Base-by-base conservation (phyloP, 148 eudicot species). In the Silene latifolia region DNA sequence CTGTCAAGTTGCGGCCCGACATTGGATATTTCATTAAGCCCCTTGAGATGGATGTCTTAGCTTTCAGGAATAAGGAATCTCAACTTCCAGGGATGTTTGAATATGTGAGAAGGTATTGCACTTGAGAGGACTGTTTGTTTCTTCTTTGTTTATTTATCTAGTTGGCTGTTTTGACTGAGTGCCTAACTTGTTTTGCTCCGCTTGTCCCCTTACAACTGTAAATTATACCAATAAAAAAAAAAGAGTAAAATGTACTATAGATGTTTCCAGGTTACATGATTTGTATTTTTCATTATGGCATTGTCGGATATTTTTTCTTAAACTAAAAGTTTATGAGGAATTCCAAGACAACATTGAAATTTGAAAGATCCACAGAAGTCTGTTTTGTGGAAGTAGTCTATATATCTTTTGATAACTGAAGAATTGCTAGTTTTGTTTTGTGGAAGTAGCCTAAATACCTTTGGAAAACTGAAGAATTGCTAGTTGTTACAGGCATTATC, bases 41-140 rank as follows among this genome's bases (percentile, higher is more conserved):
- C 79, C 88, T 95, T 44, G 78, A 84, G 67, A 89, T 95, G 92
- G 91, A 90, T 71, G 76, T 86, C 72, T 81, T 79, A 25, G 68
- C 72, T 76, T 95, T 92, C 82, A 72, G 69, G 47, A 81, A 72
- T 70, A 92, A 84, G 82, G 96, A 90, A 80, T 87, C 93, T 74
- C 92, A 89, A 79, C 97, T 95, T 71, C 92, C 89, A 71, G 99
- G 99, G 81, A 95, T 95, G 97, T 95, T 95, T 81, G 99, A 95
- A 79, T 89, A 86, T 75, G 84, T 73, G 73, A 90, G 94, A 81
- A 95, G 96, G 98, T 95, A 65, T 63, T 46, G 20, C 69, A 35
- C 51, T 74, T 59, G 44, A 39, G 5, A 39, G 44, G 44, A 3
- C 8, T 39, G 44, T 39, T 39, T 39, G 29, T 53, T 27, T 53